Evolutionary conservation across 2,329 filamentous ascomycete species (phyloP).

Genomic region (Fusarium verticillioides): DNA sequence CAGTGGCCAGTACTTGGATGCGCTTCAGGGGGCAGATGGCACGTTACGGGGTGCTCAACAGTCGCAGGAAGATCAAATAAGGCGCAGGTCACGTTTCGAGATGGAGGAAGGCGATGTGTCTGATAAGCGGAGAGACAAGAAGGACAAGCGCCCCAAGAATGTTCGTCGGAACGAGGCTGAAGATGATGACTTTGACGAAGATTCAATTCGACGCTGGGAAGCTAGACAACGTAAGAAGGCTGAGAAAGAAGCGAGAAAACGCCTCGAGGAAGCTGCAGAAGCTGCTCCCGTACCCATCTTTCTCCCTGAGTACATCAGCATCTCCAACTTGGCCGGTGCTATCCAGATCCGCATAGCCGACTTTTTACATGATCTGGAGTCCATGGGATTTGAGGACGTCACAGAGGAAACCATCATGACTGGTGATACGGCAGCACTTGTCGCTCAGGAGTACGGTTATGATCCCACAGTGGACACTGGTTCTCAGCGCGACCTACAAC

Average conservation of each 20-base stretch:
- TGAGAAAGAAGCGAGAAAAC: slow-evolving; percentile 55
- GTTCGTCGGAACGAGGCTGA: slow-evolving; percentile 35
- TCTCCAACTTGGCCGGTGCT: slow-evolving; percentile 81
- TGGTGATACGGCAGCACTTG: slow-evolving; percentile 87
- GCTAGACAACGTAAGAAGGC: slow-evolving; percentile 55
- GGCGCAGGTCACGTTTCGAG: slow-evolving; percentile 49
- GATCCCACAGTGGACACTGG: slow-evolving; percentile 81
- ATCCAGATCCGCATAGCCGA: slow-evolving; percentile 76
- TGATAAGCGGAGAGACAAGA: slow-evolving; percentile 36
- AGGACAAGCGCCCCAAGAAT: slow-evolving; percentile 43
- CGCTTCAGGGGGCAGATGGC: background rate
- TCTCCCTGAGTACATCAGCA: slow-evolving; percentile 90
- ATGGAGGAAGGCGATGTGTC: slow-evolving; percentile 41
- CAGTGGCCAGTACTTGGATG: background rate
- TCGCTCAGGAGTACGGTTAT: slow-evolving; percentile 92
- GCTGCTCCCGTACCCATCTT: slow-evolving; percentile 69
- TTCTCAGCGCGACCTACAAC: slow-evolving; percentile 75
- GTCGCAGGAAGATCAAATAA: slow-evolving; percentile 30
- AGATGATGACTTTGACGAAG: slow-evolving; percentile 55
- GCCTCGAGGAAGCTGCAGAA: slow-evolving; percentile 53
- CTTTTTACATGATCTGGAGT: slow-evolving; percentile 80
- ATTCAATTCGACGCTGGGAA: slow-evolving; percentile 51
- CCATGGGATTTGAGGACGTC: slow-evolving; percentile 90
- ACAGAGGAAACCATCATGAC: slow-evolving; percentile 87
- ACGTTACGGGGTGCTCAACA: slow-evolving; percentile 7